These are phyloP conservation scores for Mucor ambiguus DNA, from an alignment of 371 early-diverging fungal species.

Conservation along the genomic window DNA sequence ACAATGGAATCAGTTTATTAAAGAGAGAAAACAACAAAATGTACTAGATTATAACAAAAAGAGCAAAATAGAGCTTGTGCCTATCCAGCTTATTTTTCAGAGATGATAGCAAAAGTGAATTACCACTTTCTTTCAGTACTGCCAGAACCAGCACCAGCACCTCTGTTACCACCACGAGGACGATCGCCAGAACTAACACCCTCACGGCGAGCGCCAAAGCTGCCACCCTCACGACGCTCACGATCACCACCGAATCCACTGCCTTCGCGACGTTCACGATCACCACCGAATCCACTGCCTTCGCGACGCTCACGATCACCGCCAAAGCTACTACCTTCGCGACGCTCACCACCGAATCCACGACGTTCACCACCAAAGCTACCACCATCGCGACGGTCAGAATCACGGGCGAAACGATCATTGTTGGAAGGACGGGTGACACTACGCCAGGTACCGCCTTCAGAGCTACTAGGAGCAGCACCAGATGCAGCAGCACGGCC, in stretches of 20 bases:
- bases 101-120: background rate
- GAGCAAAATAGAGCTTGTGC: background rate
- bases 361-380: background rate
- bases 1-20: conserved; percentile 7
- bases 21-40: background rate
- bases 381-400: conserved; percentile 14
- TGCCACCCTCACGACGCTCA: background rate
- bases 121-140: conserved; percentile 21
- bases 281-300: background rate
- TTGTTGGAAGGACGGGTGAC: background rate
- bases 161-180: conserved; percentile 8
- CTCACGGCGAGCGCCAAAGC: background rate
- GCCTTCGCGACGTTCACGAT: background rate
- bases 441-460: background rate
- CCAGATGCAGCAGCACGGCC: conserved; percentile 14
- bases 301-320: background rate
- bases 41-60: conserved; percentile 2
- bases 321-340: background rate
- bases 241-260: background rate
- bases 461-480: background rate
- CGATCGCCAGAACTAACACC: conserved; percentile 3
- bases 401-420: conserved; percentile 10
- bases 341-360: background rate
- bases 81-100: background rate
- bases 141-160: conserved; percentile 15